Conservation (phyloP, 2,329 filamentous ascomycete species). For the Phialophora verrucosa region DNA sequence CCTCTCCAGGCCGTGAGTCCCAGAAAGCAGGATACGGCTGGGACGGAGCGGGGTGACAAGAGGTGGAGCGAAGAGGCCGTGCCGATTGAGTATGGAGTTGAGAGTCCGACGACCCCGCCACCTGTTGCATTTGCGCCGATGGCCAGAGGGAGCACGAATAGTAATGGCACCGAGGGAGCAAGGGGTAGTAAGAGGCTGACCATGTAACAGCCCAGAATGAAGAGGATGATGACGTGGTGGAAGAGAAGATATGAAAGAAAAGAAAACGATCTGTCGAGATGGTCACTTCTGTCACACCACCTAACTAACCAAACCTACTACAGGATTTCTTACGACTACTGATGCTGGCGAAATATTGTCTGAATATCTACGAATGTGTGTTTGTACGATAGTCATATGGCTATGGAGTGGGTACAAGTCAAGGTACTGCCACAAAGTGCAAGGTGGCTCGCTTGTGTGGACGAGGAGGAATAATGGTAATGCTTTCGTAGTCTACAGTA, state of each 20-base stretch:
- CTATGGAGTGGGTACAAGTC: neutral
- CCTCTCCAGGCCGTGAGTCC: slow-evolving; percentile 22
- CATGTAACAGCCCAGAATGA: slow-evolving; percentile 5
- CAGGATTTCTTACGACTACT: slow-evolving; percentile 6
- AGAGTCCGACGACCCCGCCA: slow-evolving; percentile 14
- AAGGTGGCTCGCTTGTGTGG: neutral
- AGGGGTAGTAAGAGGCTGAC: slow-evolving; percentile 15
- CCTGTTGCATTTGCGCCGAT: slow-evolving; percentile 2
- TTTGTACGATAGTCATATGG: neutral
- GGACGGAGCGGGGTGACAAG: slow-evolving; percentile 4
- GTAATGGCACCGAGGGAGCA: neutral
- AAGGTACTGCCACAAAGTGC: neutral
- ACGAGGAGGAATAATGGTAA: neutral
- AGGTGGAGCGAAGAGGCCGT: slow-evolving; percentile 24
- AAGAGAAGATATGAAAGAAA: slow-evolving; percentile 4
- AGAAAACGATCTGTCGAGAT: neutral
- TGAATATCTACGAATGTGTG: neutral
- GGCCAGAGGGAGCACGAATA: slow-evolving; percentile 1
- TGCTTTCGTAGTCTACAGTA: neutral
- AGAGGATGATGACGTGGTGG: neutral
- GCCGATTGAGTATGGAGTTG: neutral
- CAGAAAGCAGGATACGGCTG: neutral
- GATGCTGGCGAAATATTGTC: neutral
- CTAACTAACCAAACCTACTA: slow-evolving; percentile 1
- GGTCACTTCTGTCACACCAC: neutral